phyloP scores from a whole-genome alignment of 495 filamentous ascomycete genomes.

The Neurospora sp. region DNA sequence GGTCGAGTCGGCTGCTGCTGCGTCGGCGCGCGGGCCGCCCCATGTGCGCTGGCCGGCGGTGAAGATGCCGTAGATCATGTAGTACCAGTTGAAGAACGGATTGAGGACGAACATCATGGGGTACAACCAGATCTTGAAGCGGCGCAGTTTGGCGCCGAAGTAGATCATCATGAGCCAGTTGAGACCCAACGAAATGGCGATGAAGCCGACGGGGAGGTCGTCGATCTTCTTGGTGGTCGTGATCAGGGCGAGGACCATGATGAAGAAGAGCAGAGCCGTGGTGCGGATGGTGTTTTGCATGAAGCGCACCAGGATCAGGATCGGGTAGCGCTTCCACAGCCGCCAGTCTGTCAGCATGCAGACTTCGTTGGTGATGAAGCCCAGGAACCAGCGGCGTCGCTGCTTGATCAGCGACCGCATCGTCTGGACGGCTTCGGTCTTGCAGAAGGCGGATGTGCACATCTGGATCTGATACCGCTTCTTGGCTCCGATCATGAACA shows the following conservation, averaged over 20 bases:
- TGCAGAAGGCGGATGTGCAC: conserved; percentile 96
- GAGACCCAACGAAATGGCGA: conserved; percentile 85
- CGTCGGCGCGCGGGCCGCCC: conserved; percentile 92
- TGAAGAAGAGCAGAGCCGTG: conserved; percentile 90
- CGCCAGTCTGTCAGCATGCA: conserved; percentile 96
- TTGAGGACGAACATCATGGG: conserved; percentile 93
- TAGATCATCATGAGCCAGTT: conserved; percentile 97
- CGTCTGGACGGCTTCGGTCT: conserved; percentile 92
- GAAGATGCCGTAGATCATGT: conserved; percentile 83
- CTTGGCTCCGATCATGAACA: conserved; percentile 97
- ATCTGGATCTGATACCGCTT: conserved; percentile 93
- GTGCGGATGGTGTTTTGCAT: conserved; percentile 97
- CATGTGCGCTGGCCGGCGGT: conserved; percentile 93
- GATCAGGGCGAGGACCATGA: conserved; percentile 80
- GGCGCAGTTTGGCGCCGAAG: conserved; percentile 75
- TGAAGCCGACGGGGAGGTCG: conserved; percentile 86
- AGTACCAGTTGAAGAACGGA: conserved; percentile 97
- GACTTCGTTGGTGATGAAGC: conserved; percentile 96
- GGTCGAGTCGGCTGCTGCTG: conserved; percentile 65
- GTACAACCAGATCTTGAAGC: conserved; percentile 91
- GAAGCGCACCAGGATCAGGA: conserved; percentile 81
- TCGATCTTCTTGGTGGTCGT: conserved; percentile 69
- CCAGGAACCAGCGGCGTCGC: conserved; percentile 91
- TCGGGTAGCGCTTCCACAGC: conserved; percentile 83
- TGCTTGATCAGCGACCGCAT: conserved; percentile 85